Base-by-base conservation (phyloP, 2,329 filamentous ascomycete genomes). In the Zymoseptoria crescenta region DNA sequence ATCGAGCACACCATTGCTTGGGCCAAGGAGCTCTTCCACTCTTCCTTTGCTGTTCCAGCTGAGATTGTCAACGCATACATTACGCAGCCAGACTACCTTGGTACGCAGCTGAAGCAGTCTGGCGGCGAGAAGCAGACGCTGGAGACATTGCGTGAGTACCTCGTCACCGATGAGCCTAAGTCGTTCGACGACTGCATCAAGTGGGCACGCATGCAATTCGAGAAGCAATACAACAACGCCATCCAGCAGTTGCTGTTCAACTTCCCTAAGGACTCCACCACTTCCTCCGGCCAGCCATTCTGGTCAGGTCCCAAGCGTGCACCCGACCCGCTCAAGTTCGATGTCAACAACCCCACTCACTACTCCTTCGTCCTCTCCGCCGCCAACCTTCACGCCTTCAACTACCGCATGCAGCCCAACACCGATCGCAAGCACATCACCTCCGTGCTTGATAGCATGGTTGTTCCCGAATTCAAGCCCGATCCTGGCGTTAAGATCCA, bases 1-100 rank as follows among this genome's bases (percentile, higher is more conserved):
- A 99, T 99, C 69, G 92, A 99, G 77, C 94, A 99, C 75, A 97
- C 94, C 0, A 99, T 99, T 73, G 94, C 94, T 2, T 99, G 94
- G 94, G 87, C 92, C 48, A 90, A 95, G 69, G 94, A 97, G 74
- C 83, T 96, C 65, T 99, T 99, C 76, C 91, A 97, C 77, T 87
- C 87, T 28, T 91, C 87, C 67, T 99, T 97, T 69, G 91, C 96
- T 67, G 94, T 93, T 68, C 91, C 91, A 30, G 89, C 94, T 0
- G 91, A 97, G 76, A 89, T 91, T 41, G 93, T 94, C 72, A 99
- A 99, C 74, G 81, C 96, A 59, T 71, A 99, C 74, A 81, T 99
- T 66, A 89, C 87, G 1, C 89, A 96, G 75, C 86, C 93, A 30
- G 90, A 96, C 74, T 99, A 96, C 72, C 82, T 99, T 16, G 87